phyloP scores from a whole-genome alignment of 805 yeast genomes.

The Spencermartinsiella europaea region DNA sequence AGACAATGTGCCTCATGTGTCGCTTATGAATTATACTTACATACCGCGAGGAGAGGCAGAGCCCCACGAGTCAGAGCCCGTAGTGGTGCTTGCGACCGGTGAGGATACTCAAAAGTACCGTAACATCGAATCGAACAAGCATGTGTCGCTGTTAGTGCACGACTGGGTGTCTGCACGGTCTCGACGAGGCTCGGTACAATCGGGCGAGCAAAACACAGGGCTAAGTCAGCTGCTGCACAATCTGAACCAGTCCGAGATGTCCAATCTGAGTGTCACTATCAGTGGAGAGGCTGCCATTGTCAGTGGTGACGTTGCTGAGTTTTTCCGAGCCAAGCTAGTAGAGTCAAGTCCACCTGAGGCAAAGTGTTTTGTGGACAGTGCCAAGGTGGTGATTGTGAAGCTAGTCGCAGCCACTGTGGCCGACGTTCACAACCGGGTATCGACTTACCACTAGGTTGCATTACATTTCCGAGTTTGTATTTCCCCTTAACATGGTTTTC shows the following conservation, averaged over 20 bases:
- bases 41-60: slow-evolving; percentile 32
- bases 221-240: slow-evolving; percentile 61
- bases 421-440: slow-evolving; percentile 46
- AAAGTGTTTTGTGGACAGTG: slow-evolving; percentile 50
- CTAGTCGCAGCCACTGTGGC: slow-evolving; percentile 71
- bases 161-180: slow-evolving; percentile 68
- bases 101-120: slow-evolving; percentile 66
- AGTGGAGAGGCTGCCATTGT: slow-evolving; percentile 65
- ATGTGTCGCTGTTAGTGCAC: slow-evolving; percentile 78
- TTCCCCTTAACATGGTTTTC: too few species aligned
- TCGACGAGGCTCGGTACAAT: slow-evolving; percentile 16
- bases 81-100: slow-evolving; percentile 68
- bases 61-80: slow-evolving; percentile 40
- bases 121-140: slow-evolving; percentile 65
- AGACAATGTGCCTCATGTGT: slow-evolving; percentile 74
- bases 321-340: slow-evolving; percentile 57
- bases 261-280: slow-evolving; percentile 77
- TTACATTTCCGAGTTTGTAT: neutral
- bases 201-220: slow-evolving; percentile 32
- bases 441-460: slow-evolving; percentile 3
- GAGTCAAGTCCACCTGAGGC: slow-evolving; percentile 57
- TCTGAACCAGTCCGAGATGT: slow-evolving; percentile 72
- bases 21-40: slow-evolving; percentile 86
- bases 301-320: slow-evolving; percentile 45
- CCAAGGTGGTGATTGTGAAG: slow-evolving; percentile 60